Conservation (phyloP, 192 early-diverging fungal genomes). For the Paraglomus brasilianum region DNA sequence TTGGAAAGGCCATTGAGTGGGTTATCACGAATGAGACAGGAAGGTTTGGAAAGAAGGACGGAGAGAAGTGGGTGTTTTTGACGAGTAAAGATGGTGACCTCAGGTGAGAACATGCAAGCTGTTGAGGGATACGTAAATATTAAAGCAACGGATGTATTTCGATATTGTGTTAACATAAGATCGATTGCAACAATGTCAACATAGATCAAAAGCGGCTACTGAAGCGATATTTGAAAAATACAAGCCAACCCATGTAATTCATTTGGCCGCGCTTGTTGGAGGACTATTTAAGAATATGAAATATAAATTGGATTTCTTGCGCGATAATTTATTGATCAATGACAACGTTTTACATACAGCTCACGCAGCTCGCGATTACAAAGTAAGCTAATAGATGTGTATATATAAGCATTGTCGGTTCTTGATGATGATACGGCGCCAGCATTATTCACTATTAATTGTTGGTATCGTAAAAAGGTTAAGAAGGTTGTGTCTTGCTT, state of each 20-base stretch:
- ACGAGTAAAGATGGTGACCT: slow-evolving; percentile 78
- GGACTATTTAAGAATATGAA: slow-evolving; percentile 83
- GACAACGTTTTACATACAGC: slow-evolving; percentile 69
- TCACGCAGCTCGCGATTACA: slow-evolving; percentile 57
- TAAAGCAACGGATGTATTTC: background rate
- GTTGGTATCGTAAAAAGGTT: slow-evolving; percentile 44
- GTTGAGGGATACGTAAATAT: background rate
- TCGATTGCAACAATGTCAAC: no score
- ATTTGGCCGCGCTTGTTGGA: slow-evolving; percentile 71
- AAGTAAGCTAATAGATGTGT: slow-evolving; percentile 40
- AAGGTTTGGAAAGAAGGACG: slow-evolving; percentile 54
- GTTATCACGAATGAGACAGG: slow-evolving; percentile 59
- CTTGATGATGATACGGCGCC: background rate
- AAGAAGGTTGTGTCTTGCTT: slow-evolving; percentile 84
- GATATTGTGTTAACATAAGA: no score
- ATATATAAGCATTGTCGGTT: background rate
- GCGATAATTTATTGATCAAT: slow-evolving; percentile 77
- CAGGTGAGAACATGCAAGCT: slow-evolving; percentile 57
- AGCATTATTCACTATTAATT: background rate
- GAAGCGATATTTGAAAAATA: slow-evolving; percentile 72
- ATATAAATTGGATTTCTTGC: slow-evolving; percentile 73
- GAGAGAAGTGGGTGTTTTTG: slow-evolving; percentile 73
- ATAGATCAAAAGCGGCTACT: slow-evolving; percentile 45
- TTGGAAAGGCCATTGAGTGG: slow-evolving; percentile 73
- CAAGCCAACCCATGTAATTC: slow-evolving; percentile 78